Conservation (phyloP, 371 early-diverging fungal species). For the Thermomucor indicae-seudaticae region DNA sequence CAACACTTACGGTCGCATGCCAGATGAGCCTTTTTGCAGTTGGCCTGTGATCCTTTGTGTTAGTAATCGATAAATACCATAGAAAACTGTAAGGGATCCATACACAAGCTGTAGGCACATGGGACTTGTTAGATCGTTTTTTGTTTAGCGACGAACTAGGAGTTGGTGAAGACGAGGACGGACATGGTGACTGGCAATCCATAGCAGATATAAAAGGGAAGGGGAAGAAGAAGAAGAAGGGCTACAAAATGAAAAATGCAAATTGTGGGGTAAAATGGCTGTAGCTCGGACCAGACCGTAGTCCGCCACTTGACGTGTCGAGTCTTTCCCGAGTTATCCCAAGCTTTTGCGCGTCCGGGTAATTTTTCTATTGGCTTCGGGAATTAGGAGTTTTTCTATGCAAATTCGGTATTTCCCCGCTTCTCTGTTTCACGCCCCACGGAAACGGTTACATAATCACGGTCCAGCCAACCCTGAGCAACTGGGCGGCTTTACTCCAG, state of each 20-base stretch:
- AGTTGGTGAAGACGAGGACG: constrained; percentile 1
- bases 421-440: no score
- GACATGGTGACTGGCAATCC: constrained; percentile 1
- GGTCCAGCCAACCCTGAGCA: no score
- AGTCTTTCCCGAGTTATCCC: no score
- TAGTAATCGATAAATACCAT: no score
- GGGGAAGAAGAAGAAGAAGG: background rate
- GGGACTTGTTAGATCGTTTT: constrained; percentile 13
- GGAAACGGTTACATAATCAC: no score
- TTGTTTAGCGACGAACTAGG: background rate
- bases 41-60: constrained; percentile 2
- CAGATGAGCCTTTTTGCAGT: constrained; percentile 20
- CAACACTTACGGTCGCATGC: constrained; percentile 18
- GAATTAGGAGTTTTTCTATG: no score
- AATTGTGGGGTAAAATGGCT: background rate
- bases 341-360: no score
- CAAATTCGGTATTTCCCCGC: no score
- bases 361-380: no score
- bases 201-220: background rate
- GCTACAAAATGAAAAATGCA: constrained; percentile 5
- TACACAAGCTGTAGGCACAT: constrained; percentile 25
- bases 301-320: no score
- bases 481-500: no score
- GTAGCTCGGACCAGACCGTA: no score
- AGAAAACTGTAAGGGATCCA: background rate